Conservation (phyloP, 371 early-diverging fungal genomes). For the Mucor saturninus region DNA sequence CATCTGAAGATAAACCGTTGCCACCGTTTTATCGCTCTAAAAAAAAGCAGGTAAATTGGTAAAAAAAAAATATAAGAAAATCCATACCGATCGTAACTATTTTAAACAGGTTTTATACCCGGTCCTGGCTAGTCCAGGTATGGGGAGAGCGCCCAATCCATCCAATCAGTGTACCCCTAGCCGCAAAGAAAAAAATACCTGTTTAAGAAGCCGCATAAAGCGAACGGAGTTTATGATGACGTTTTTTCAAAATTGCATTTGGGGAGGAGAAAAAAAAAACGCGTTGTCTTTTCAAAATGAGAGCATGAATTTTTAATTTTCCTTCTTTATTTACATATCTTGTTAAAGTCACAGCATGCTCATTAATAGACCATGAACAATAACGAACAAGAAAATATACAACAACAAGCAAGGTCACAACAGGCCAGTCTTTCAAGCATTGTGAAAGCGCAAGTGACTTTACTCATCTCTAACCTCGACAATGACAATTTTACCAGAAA, state of each 20-base stretch:
- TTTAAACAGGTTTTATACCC: no score
- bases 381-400: slow-evolving; percentile 30
- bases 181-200: no score
- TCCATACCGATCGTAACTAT: no score
- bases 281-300: background rate
- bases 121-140: no score
- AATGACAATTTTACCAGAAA: slow-evolving; percentile 57
- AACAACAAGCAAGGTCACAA: slow-evolving; percentile 1
- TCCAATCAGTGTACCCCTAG: no score
- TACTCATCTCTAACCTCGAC: slow-evolving; percentile 60
- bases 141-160: no score
- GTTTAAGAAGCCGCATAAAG: background rate
- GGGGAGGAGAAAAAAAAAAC: background rate
- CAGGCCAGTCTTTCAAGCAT: slow-evolving; percentile 59
- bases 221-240: background rate
- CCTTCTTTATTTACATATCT: background rate
- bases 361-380: slow-evolving; percentile 39
- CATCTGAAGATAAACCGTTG: no score
- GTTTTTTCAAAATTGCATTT: background rate
- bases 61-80: no score
- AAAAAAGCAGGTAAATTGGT: no score
- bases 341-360: slow-evolving; percentile 18
- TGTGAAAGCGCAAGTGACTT: slow-evolving; percentile 66
- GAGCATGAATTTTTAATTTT: background rate
- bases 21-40: no score